phyloP scores from a whole-genome alignment of 2,329 filamentous ascomycete species.

The Aquanectria penicillioides region DNA sequence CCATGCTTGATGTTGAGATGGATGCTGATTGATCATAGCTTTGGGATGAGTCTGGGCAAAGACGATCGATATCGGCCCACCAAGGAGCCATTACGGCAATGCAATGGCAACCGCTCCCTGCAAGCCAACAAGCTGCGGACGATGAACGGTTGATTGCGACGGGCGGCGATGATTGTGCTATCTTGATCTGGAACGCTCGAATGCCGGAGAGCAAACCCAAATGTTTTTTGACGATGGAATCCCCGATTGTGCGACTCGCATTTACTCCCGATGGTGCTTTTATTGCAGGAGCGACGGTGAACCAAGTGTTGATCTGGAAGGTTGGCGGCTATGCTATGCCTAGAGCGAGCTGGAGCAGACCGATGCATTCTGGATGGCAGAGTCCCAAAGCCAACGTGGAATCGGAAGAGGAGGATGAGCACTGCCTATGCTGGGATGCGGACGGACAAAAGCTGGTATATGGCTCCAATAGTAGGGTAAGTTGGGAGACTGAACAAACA shows the following conservation, averaged over 20 bases:
- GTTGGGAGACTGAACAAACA: constrained; percentile 49
- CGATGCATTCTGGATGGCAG: constrained; percentile 66
- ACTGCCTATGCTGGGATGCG: constrained; percentile 71
- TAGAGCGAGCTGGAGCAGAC: constrained; percentile 67
- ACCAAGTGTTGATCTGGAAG: constrained; percentile 72
- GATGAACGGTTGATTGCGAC: constrained; percentile 69
- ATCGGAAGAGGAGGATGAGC: constrained; percentile 67
- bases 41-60: constrained; percentile 64
- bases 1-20: not conserved
- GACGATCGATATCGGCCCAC: constrained; percentile 67
- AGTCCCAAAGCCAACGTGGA: constrained; percentile 65
- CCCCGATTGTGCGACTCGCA: constrained; percentile 66
- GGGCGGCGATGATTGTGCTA: constrained; percentile 70
- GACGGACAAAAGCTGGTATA: constrained; percentile 71
- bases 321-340: constrained; percentile 68
- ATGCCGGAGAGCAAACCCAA: constrained; percentile 64
- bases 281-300: constrained; percentile 69
- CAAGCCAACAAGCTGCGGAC: constrained; percentile 47
- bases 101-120: constrained; percentile 66
- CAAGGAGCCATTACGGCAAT: constrained; percentile 67
- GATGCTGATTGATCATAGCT: constrained; percentile 51
- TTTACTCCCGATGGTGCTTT: constrained; percentile 73
- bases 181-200: constrained; percentile 70
- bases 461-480: constrained; percentile 69
- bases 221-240: constrained; percentile 69